Percentiles rank a stretch among this genome's conserved stretches.
phyloP scores from a whole-genome alignment of 805 yeast genomes.

The Lachancea thermotolerans region DNA sequence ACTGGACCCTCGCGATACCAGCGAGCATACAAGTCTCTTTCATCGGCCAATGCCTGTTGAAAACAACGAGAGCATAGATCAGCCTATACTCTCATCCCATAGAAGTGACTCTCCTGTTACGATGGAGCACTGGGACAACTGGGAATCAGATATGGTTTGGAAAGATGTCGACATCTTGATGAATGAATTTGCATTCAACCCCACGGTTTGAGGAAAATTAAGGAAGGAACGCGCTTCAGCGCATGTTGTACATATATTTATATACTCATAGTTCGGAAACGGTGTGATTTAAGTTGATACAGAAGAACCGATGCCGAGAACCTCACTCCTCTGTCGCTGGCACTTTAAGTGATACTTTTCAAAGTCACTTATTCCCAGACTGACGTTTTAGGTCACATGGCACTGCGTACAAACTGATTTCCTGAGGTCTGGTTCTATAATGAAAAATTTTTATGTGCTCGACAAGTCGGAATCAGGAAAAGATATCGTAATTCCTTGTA shows the following conservation, averaged over 20 bases:
- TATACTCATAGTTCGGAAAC: too few relatives aligned
- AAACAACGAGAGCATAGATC: not conserved
- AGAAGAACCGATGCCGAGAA: too few relatives aligned
- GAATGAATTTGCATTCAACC: constrained; percentile 89
- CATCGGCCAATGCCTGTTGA: not conserved
- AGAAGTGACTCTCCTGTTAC: constrained; percentile 21
- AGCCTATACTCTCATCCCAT: not conserved
- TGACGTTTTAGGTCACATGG: not conserved
- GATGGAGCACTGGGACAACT: constrained; percentile 36
- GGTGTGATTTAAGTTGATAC: too few relatives aligned
- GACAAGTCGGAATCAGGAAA: not conserved
- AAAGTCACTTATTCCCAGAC: not conserved
- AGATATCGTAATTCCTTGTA: not conserved
- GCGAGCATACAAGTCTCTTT: not conserved
- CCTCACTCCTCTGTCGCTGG: too few relatives aligned
- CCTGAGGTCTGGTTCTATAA: not conserved
- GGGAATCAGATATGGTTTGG: constrained; percentile 43
- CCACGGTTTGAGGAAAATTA: constrained; percentile 32
- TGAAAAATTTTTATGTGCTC: constrained; percentile 1
- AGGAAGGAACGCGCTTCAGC: not conserved
- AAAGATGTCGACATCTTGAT: constrained; percentile 82
- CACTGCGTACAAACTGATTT: too few relatives aligned
- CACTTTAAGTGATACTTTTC: not conserved
- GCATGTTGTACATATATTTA: too few relatives aligned
- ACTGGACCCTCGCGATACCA: not conserved